A percentile compares a stretch with the other conserved stretches of the same genome.
phyloP scores from a whole-genome alignment of 2,329 filamentous ascomycete genomes.

The Trichophyton rubrum region DNA sequence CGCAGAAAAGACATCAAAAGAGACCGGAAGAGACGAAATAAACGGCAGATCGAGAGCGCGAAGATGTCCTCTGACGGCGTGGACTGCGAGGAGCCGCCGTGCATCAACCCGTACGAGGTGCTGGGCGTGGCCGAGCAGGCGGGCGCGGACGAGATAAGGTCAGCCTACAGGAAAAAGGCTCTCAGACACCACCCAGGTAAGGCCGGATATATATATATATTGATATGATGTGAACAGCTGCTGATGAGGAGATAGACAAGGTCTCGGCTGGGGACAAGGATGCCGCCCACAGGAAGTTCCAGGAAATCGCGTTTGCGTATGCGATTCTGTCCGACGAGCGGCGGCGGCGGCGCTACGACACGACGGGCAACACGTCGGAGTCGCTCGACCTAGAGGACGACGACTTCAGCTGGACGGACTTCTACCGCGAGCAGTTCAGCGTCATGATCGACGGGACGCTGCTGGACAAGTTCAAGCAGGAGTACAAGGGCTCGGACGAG shows the following conservation, averaged over 20 bases:
- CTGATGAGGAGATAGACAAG: conserved; percentile 51
- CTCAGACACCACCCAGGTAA: conserved; percentile 78
- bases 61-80: neutral
- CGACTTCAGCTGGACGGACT: conserved; percentile 81
- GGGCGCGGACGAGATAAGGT: conserved; percentile 68
- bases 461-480: conserved; percentile 60
- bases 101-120: conserved; percentile 66
- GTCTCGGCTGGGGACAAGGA: conserved; percentile 54
- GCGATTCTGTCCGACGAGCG: conserved; percentile 75
- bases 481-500: conserved; percentile 78
- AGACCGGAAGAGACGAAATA: too few relatives aligned
- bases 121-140: conserved; percentile 60
- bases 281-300: conserved; percentile 67
- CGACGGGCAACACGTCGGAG: conserved; percentile 79
- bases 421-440: conserved; percentile 73
- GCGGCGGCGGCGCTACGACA: conserved; percentile 75
- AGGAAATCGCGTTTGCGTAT: conserved; percentile 85
- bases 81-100: conserved; percentile 44
- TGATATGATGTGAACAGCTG: too few relatives aligned
- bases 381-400: conserved; percentile 55
- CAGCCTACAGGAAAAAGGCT: conserved; percentile 81
- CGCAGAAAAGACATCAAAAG: too few relatives aligned
- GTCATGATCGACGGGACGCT: conserved; percentile 61
- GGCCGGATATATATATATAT: neutral
- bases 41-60: too few relatives aligned